Conservation (phyloP, 2,329 filamentous ascomycete genomes). For the Sclerotinia nivalis region DNA sequence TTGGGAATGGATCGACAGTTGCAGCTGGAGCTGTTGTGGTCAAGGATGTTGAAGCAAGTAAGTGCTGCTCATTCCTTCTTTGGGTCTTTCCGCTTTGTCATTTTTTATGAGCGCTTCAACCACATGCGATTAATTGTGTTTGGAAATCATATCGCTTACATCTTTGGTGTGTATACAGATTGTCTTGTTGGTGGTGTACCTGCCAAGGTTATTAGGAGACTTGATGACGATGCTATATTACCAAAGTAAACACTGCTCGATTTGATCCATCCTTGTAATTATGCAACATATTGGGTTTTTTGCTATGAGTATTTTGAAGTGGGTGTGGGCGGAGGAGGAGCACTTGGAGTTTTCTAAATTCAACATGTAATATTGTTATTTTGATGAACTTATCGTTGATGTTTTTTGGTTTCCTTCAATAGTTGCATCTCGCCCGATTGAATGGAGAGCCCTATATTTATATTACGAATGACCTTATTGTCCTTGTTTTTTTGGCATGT, state of each 20-base stretch:
- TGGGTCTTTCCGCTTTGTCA: neutral
- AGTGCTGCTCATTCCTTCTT: neutral
- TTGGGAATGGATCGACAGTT: conserved; percentile 54
- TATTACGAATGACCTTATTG: neutral
- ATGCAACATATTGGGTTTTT: too few species aligned
- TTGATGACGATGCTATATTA: neutral
- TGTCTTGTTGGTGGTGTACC: conserved; percentile 32
- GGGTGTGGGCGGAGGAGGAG: neutral
- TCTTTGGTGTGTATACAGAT: conserved; percentile 6
- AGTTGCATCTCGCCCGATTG: neutral
- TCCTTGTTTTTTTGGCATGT: too few species aligned
- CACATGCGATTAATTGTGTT: neutral
- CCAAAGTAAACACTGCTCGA: neutral
- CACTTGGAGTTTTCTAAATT: neutral
- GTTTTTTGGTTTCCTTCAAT: neutral
- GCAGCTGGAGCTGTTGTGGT: conserved; percentile 55
- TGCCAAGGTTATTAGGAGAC: conserved; percentile 28
- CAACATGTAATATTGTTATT: neutral
- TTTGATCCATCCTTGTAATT: neutral
- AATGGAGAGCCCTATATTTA: neutral
- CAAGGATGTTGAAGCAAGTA: conserved; percentile 30
- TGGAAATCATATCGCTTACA: neutral
- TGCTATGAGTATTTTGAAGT: neutral
- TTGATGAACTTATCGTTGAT: neutral
- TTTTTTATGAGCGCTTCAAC: neutral